Conservation (phyloP, 148 eudicot genomes). For the Diospyros lotus region DNA sequence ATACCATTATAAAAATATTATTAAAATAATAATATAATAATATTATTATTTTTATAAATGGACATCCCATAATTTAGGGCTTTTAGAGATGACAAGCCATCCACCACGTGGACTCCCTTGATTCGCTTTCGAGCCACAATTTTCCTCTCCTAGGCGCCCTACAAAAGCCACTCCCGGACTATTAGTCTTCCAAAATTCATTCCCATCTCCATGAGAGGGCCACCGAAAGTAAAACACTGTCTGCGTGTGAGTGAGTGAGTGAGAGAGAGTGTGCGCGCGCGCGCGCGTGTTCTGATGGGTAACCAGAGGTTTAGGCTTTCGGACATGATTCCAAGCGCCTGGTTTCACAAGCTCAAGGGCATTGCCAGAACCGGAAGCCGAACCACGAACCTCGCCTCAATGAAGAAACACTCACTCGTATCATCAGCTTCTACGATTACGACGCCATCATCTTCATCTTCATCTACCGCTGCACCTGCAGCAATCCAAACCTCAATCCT, state of each 20-base stretch:
- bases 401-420: constrained; percentile 9
- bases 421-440: background rate
- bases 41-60: too few relatives aligned
- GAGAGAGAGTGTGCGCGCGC: background rate
- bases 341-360: constrained; percentile 52
- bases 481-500: constrained; percentile 4
- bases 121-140: too few relatives aligned
- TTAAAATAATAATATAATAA: too few relatives aligned
- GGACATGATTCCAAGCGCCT: constrained; percentile 52
- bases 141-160: too few relatives aligned
- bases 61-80: too few relatives aligned
- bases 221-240: too few relatives aligned
- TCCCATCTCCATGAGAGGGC: too few relatives aligned
- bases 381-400: constrained; percentile 10
- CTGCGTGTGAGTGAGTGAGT: background rate
- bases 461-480: constrained; percentile 1
- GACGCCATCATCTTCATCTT: constrained; percentile 16
- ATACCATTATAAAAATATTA: too few relatives aligned
- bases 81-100: too few relatives aligned
- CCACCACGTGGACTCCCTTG: too few relatives aligned
- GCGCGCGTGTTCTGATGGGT: constrained; percentile 28
- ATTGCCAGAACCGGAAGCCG: constrained; percentile 23
- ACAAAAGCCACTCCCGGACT: too few relatives aligned
- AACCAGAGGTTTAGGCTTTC: constrained; percentile 38
- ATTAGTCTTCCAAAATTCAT: too few relatives aligned